Evolutionary conservation across 140 eudicot genomes (phyloP).

Genomic region (Senecio squalidus): DNA sequence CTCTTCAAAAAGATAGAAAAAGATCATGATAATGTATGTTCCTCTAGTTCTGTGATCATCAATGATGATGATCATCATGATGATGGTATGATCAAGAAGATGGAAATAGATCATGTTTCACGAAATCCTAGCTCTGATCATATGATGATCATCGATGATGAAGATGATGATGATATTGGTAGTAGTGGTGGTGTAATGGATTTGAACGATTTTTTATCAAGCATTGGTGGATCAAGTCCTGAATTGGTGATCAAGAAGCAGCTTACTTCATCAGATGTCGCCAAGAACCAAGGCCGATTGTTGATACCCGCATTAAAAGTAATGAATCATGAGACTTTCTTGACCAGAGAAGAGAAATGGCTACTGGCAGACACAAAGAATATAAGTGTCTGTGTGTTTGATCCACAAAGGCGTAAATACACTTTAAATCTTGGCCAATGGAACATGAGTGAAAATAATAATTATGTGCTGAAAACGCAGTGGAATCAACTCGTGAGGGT

Average conservation of each 20-base stretch:
- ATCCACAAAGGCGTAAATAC: not conserved
- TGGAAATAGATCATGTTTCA: too few relatives aligned
- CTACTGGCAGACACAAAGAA: too few relatives aligned
- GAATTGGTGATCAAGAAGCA: not conserved
- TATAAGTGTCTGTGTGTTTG: not conserved
- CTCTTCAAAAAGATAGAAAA: too few relatives aligned
- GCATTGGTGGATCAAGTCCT: not conserved
- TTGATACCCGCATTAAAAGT: not conserved
- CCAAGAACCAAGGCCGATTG: not conserved
- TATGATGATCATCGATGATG: too few relatives aligned
- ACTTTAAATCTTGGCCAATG: not conserved
- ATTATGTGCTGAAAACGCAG: too few relatives aligned
- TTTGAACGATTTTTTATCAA: not conserved
- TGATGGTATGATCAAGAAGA: too few relatives aligned
- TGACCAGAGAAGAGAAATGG: not conserved
- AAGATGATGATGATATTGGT: too few relatives aligned
- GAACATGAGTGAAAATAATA: not conserved
- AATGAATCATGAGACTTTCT: not conserved
- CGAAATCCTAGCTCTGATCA: too few relatives aligned
- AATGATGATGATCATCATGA: too few relatives aligned
- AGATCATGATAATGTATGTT: too few relatives aligned
- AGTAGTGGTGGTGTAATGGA: not conserved
- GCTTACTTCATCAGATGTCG: not conserved
- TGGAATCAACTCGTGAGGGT: too few relatives aligned
- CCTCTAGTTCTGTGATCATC: too few relatives aligned